phyloP scores from a whole-genome alignment of 1,284 basidiomycete species.

The Phaffia rhodozyma region DNA sequence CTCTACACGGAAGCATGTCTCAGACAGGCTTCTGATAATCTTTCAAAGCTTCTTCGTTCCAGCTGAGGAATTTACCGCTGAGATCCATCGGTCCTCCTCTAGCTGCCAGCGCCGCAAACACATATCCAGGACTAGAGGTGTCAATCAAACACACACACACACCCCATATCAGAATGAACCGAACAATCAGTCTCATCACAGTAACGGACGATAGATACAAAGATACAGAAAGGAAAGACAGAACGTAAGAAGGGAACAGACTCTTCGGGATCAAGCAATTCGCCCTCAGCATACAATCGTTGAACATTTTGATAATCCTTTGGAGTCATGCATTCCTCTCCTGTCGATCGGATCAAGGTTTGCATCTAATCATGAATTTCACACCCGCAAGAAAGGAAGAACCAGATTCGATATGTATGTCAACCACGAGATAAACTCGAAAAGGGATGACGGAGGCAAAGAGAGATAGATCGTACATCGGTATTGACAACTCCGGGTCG shows the following conservation, averaged over 20 bases:
- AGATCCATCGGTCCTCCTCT: conserved; percentile 28
- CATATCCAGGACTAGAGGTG: conserved; percentile 33
- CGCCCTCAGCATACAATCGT: conserved; percentile 35
- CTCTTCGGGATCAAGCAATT: conserved; percentile 37
- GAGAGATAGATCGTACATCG: conserved; percentile 18
- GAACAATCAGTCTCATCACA: neutral
- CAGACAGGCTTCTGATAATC: conserved; percentile 5
- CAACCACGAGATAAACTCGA: neutral
- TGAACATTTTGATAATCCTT: conserved; percentile 37
- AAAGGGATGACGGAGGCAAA: too few species aligned
- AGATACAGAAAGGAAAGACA: neutral
- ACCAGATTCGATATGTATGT: too few species aligned
- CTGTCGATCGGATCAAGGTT: conserved; percentile 28
- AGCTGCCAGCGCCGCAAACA: conserved; percentile 39
- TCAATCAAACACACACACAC: neutral
- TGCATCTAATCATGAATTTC: conserved; percentile 31
- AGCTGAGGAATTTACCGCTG: conserved; percentile 41
- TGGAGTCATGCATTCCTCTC: conserved; percentile 33
- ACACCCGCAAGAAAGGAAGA: too few species aligned
- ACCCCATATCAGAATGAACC: neutral
- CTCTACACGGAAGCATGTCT: neutral
- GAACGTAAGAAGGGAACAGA: conserved; percentile 20
- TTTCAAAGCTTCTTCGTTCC: conserved; percentile 37
- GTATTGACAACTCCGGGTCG: conserved; percentile 43
- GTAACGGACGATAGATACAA: neutral